Percentiles rank a stretch among this genome's conserved stretches.
Evolutionary conservation across 2,329 filamentous ascomycete genomes (phyloP).

Genomic region (Alternaria incomplexa): DNA sequence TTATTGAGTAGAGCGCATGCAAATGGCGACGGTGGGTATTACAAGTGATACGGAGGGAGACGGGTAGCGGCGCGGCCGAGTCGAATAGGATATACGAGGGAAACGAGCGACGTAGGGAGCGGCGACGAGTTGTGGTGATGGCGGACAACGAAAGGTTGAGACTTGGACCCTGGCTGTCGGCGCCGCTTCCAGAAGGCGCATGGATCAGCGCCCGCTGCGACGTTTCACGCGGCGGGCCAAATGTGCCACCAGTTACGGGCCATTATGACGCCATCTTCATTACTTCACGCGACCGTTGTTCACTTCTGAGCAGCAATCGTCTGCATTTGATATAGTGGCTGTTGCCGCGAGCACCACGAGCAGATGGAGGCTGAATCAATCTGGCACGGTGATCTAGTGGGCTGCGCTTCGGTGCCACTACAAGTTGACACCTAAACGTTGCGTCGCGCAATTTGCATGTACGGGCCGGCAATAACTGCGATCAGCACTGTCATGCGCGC

Average conservation of each 20-base stretch:
- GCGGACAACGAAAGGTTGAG: constrained; percentile 9
- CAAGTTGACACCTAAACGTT: background rate
- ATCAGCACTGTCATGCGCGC: background rate
- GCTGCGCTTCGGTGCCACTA: background rate
- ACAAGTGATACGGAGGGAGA: constrained; percentile 2
- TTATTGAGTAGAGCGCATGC: constrained; percentile 33
- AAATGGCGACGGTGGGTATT: constrained; percentile 20
- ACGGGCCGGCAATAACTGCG: background rate
- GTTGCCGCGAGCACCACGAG: background rate
- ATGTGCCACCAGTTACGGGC: constrained; percentile 10
- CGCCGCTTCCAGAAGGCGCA: constrained; percentile 19
- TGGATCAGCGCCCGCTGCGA: constrained; percentile 16
- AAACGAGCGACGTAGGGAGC: constrained; percentile 37
- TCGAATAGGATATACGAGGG: constrained; percentile 3
- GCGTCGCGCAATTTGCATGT: background rate
- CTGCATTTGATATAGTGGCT: background rate
- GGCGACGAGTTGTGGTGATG: background rate
- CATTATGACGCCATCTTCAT: constrained; percentile 3
- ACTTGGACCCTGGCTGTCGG: constrained; percentile 13
- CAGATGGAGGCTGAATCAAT: background rate
- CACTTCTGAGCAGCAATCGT: background rate
- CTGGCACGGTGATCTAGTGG: background rate
- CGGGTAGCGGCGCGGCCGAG: constrained; percentile 10
- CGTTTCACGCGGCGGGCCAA: constrained; percentile 5
- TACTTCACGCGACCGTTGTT: background rate